Evolutionary conservation across 208 protist species (phyloP).

Genomic region (Angomonas ambiguus): DNA sequence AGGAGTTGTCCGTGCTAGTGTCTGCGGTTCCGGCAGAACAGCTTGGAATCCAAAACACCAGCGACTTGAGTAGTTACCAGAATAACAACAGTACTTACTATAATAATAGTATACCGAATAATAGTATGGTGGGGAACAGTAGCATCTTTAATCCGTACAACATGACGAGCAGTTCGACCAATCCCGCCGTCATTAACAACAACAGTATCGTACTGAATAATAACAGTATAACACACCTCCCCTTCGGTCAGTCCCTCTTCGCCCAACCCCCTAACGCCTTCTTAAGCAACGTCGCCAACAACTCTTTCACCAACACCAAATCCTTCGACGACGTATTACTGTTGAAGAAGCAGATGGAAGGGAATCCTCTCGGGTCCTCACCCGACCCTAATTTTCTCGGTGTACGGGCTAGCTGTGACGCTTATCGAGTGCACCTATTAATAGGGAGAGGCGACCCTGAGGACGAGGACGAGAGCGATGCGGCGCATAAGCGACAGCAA

Average conservation of each 20-base stretch:
- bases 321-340: conserved; percentile 35
- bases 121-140: background rate
- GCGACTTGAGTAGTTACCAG: background rate
- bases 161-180: background rate
- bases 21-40: conserved; percentile 27
- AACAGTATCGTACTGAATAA: conserved; percentile 8
- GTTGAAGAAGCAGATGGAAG: conserved; percentile 7
- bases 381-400: background rate
- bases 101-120: background rate
- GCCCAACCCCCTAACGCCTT: background rate
- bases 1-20: conserved; percentile 26
- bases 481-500: conserved; percentile 20
- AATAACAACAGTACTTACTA: background rate
- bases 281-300: background rate
- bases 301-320: conserved; percentile 26
- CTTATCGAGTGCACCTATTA: conserved; percentile 38
- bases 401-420: conserved; percentile 26
- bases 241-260: conserved; percentile 2
- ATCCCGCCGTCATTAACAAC: background rate
- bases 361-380: background rate
- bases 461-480: background rate
- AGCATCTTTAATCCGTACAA: background rate
- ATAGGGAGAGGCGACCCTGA: background rate
- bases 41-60: conserved; percentile 7
- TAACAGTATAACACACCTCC: background rate